phyloP scores from a whole-genome alignment of 805 yeast species.

The Teunomyces cretensis region DNA sequence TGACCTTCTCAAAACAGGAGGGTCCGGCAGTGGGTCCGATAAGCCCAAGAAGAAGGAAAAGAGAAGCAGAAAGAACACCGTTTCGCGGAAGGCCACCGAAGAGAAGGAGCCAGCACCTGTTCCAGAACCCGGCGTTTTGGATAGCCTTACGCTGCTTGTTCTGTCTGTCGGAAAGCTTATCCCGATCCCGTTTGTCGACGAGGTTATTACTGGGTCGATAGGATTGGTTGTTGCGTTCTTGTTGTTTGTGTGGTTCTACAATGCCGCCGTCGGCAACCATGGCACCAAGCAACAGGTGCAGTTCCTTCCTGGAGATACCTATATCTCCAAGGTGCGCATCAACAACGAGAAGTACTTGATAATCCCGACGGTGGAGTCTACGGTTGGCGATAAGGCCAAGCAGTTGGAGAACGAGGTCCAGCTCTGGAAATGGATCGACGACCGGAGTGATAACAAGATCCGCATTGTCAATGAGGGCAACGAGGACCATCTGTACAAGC shows the following conservation, averaged over 20 bases:
- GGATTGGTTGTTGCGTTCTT: conserved; percentile 16
- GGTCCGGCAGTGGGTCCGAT: conserved; percentile 8
- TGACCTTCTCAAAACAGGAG: conserved; percentile 26
- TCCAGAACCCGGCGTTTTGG: conserved; percentile 5
- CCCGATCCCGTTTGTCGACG: conserved; percentile 29
- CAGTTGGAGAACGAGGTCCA: conserved; percentile 52
- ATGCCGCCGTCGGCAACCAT: conserved; percentile 19
- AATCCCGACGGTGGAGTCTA: conserved; percentile 41
- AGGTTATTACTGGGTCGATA: conserved; percentile 22
- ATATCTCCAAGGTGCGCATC: conserved; percentile 19
- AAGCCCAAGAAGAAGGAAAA: conserved; percentile 10
- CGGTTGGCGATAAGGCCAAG: conserved; percentile 23
- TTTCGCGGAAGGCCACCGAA: conserved; percentile 3
- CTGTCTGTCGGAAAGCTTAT: conserved; percentile 21
- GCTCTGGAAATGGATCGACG: conserved; percentile 72
- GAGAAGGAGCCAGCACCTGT: not conserved
- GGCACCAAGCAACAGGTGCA: conserved; percentile 9
- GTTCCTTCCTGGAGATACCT: conserved; percentile 8
- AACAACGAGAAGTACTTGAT: conserved; percentile 38
- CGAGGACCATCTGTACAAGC: conserved; percentile 6
- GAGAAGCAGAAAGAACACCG: conserved; percentile 13
- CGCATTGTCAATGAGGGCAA: conserved; percentile 10
- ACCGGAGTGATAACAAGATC: conserved; percentile 24
- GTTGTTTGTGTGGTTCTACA: conserved; percentile 4
- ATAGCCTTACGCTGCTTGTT: not conserved